phyloP scores from a whole-genome alignment of 148 eudicot genomes.

The Rheum nobile region DNA sequence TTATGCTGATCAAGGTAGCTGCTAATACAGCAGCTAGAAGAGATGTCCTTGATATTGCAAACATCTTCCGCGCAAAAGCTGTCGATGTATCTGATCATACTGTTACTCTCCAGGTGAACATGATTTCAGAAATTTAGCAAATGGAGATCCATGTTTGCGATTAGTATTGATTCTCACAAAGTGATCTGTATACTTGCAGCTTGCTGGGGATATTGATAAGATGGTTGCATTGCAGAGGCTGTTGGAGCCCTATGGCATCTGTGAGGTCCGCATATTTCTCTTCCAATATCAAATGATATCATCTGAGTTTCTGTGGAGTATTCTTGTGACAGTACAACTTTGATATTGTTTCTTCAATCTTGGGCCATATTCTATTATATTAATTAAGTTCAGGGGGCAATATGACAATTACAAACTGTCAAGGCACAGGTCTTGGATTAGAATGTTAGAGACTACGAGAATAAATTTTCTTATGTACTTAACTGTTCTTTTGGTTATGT shows the following conservation, averaged over 20 bases:
- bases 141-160: background rate
- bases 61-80: conserved; percentile 84
- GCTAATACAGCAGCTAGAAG: conserved; percentile 73
- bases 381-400: too few relatives aligned
- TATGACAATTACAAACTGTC: background rate
- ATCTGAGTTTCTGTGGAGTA: background rate
- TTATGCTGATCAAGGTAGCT: conserved; percentile 92
- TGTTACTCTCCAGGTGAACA: conserved; percentile 64
- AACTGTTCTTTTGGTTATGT: too few relatives aligned
- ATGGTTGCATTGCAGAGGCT: conserved; percentile 86
- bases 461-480: too few relatives aligned
- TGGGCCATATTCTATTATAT: background rate
- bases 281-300: background rate
- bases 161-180: background rate
- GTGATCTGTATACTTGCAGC: conserved; percentile 25
- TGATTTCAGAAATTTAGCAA: background rate
- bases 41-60: conserved; percentile 88
- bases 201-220: conserved; percentile 75
- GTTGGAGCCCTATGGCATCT: conserved; percentile 83
- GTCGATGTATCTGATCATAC: conserved; percentile 98
- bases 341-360: background rate
- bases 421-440: background rate
- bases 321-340: background rate
- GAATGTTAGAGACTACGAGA: too few relatives aligned
- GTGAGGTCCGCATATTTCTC: conserved; percentile 63